Base-by-base conservation (phyloP, 139 green algal species). In the Astrephomene gubernaculifera region DNA sequence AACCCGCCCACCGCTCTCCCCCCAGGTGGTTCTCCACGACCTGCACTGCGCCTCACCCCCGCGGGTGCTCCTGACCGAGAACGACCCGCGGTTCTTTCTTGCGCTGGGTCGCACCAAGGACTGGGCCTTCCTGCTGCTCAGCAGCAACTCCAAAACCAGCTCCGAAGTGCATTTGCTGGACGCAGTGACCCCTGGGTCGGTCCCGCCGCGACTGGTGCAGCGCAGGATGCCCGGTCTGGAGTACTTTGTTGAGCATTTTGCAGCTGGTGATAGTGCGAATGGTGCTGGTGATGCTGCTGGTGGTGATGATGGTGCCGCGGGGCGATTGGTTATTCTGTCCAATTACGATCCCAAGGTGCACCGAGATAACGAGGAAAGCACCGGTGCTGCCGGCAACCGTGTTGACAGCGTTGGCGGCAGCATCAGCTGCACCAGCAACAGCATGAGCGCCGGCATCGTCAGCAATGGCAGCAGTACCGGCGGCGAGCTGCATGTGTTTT, bases 191-290 rank as follows among this genome's bases (percentile, higher is more conserved):
- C 72, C 71, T 35, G 45, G 41, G 5, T 45, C 33, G 0, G 2
- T 27, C 19, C 24, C 49, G 29, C 64, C 79, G 0, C 63, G 39
- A 5, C 67, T 86, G 35, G 85, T 97, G 0, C 88, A 95, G 43
- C 67, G 53, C 0, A 87, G 92, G 4, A 19, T 1, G 14, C 73
- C 76, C 3, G 93, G 93, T 0, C 54, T 95, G 35, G 93, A 97
- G 64, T 97, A 97, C 81, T 97, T 96, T 82, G 83, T 97, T n/a
- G 91, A 96, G 83, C 93, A 96, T 65, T n/a, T n/a, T n/a, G n/a
- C n/a, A n/a, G n/a, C n/a, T n/a, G n/a, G n/a, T n/a, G n/a, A n/a
- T n/a, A n/a, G n/a, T n/a, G n/a, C n/a, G n/a, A n/a, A n/a, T n/a
- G n/a, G n/a, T n/a, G n/a, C n/a, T n/a, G n/a, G n/a, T n/a, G n/a